A percentile compares a stretch with the other conserved stretches of the same genome.
Conservation (phyloP, 2,329 filamentous ascomycete genomes). For the Fusarium protoensiforme region DNA sequence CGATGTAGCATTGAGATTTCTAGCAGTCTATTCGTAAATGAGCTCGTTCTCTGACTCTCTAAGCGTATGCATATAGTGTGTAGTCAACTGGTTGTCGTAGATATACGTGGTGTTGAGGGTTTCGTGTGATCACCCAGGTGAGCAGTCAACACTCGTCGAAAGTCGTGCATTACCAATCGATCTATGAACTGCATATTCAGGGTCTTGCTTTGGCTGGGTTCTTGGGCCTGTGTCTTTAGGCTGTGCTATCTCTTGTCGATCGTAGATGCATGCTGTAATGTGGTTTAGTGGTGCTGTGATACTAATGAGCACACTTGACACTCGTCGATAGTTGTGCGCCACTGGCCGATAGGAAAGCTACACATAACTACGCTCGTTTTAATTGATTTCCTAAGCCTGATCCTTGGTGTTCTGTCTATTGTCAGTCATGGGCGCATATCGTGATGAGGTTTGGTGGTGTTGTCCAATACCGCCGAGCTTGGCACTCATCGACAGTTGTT, state of each 20-base stretch:
- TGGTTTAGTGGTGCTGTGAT: neutral
- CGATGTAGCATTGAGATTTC: neutral
- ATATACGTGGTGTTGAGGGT: neutral
- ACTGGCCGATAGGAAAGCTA: neutral
- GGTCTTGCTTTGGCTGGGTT: neutral
- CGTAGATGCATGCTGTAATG: neutral
- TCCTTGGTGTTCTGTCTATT: neutral
- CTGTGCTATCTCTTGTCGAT: neutral
- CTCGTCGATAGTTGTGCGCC: neutral
- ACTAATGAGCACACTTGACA: neutral
- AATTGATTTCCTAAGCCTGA: accelerated
- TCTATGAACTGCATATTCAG: neutral
- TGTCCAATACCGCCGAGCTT: neutral
- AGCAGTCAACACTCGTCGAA: neutral
- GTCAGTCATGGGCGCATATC: neutral
- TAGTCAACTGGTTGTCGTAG: neutral
- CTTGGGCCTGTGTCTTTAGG: too few species aligned
- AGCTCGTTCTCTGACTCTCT: neutral
- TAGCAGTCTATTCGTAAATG: neutral
- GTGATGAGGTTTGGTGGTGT: neutral
- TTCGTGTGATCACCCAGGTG: neutral
- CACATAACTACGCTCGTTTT: neutral
- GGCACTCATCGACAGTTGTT: neutral
- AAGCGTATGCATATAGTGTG: neutral
- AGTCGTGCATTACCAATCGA: too few species aligned